Conservation (phyloP, 805 yeast species). For the Danielozyma ontarioensis region DNA sequence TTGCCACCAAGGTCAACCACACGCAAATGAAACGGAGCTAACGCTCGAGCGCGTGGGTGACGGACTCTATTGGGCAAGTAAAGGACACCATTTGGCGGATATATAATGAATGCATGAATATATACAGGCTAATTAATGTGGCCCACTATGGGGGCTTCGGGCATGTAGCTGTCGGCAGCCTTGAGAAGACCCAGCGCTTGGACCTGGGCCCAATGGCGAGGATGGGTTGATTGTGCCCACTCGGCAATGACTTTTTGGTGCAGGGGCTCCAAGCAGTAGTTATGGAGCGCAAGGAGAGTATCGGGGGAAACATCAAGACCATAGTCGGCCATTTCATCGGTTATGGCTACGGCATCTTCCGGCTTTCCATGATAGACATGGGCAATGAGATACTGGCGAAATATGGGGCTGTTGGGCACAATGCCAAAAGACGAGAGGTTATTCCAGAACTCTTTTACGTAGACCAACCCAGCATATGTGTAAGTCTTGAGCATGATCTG, state of each 20-base stretch:
- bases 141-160: conserved; percentile 23
- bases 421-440: conserved; percentile 50
- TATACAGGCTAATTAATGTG: conserved; percentile 2
- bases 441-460: conserved; percentile 60
- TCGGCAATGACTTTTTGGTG: conserved; percentile 24
- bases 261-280: conserved; percentile 30
- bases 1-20: conserved; percentile 77
- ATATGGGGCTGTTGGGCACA: conserved; percentile 47
- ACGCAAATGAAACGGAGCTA: no score
- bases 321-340: conserved; percentile 43
- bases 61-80: no score
- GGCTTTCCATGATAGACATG: conserved; percentile 63
- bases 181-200: conserved; percentile 19
- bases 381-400: conserved; percentile 60
- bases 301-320: conserved; percentile 41
- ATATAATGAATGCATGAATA: no score
- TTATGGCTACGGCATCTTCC: conserved; percentile 49
- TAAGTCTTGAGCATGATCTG: conserved; percentile 63
- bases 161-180: conserved; percentile 23
- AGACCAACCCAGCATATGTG: conserved; percentile 48
- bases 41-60: no score
- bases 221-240: conserved; percentile 30
- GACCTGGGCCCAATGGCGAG: conserved; percentile 23
- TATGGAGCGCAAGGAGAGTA: conserved; percentile 43
- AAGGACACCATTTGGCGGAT: no score